Base-by-base conservation (phyloP, 805 yeast species). In the Yarrowia sp. region DNA sequence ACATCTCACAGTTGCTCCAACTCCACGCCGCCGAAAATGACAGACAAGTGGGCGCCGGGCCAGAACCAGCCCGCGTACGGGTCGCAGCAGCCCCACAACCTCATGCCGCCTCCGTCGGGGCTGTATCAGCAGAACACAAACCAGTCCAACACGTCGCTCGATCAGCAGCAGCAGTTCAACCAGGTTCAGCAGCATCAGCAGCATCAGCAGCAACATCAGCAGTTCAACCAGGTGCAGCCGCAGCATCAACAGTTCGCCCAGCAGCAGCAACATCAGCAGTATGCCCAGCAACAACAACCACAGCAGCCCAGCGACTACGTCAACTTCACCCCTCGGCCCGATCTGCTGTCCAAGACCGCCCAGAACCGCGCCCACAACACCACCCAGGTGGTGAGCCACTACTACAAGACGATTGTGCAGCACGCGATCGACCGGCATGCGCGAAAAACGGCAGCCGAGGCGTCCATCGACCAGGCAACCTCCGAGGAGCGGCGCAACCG, bases 361-460 rank as follows among this genome's bases (percentile, higher is more conserved):
- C 96, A 90, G 73, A 97, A 92, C 73, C 87, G 86, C 72, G 92
- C 97, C 0, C 87, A 96, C 0, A 91, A 94, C 1, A 87, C 91
- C 52, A 92, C 91, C 77, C 81, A 92, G 70, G 87, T 88, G 71
- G 80, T 92, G 60, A 97, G 92, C 75, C 91, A 91, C 74, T 91
- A 86, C 75, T 92, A 92, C 78, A 91, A 91, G 71, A 86, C 90
- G 76, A 87, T 93, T 17, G 96, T 93, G 36, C 85, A 86, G 67
- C 96, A 92, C 76, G 98, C 99, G 0, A 92, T 95, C 70, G 99
- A 95, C 77, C 83, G 99, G 71, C 95, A 94, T 76, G 97, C 93
- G 77, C 86, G 98, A 78, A 84, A 98, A 47, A 85, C 92, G 46
- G 92, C 89, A 72, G 83, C 92, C 71, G 99, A 91, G 79, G 89